Base-by-base conservation (phyloP, 2,329 filamentous ascomycete genomes). In the Aspergillus sp. region DNA sequence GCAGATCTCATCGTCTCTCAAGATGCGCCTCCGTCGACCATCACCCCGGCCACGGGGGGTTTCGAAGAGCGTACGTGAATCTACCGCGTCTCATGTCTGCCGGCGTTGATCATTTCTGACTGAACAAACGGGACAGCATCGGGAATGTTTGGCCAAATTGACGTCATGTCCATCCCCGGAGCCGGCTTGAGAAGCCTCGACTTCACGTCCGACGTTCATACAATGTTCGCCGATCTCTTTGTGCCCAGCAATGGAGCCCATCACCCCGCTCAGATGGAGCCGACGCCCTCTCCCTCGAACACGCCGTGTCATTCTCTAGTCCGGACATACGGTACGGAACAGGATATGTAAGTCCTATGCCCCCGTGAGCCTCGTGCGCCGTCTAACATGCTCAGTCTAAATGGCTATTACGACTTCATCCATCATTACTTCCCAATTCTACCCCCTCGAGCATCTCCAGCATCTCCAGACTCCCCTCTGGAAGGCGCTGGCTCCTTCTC, bases 351-450 rank as follows among this genome's bases (percentile, higher is more conserved):
- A 56, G 71, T 63, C 47, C 4, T 6, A 9, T 50, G 14, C 42
- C 16, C 24, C 10, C 41, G 24, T 14, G 22, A 36, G 47, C 42
- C 41, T 5, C 17, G 22, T 41, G 22, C 24, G 24, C 24, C n/a
- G 51, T 58, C 59, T 64, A 50, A 65, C 50, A 22, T 2, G 43
- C 13, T 13, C 47, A 77, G 74, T 58, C 62, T 76, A 45, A 74
- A 75, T 54, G 74, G 71, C 33, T 76, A 77, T 50, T 77, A 77
- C 51, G 70, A 73, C 42, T 77, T 74, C 50, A 72, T 76, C 49
- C 74, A 77, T 58, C 50, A 62, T n/a, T 77, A 74, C 56, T 75
- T 76, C 41, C 74, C 74, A 4, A 71, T 77, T 35, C 63, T 77
- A 24, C 73, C 74, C 6, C 72, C 74, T 24, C 62, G 71, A 35